phyloP scores from a whole-genome alignment of 1,284 basidiomycete genomes.

The Naganishia albida region DNA sequence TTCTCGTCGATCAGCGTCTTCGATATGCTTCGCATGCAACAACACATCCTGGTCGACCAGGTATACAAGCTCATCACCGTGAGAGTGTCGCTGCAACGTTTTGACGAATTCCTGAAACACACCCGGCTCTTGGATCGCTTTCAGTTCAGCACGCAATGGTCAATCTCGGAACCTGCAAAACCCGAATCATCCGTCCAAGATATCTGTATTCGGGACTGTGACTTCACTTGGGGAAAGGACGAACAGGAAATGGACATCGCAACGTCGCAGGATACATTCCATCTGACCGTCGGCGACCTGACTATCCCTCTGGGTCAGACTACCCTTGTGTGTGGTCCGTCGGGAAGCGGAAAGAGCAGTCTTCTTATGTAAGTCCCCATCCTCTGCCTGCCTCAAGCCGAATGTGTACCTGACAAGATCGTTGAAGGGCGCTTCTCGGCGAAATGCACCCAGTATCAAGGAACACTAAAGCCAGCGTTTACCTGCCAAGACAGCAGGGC shows the following conservation, averaged over 20 bases:
- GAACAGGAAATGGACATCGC: background rate
- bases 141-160: background rate
- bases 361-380: conserved; percentile 45
- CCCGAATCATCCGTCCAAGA: conserved; percentile 1
- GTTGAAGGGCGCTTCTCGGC: conserved; percentile 57
- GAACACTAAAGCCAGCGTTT: conserved; percentile 63
- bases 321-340: conserved; percentile 66
- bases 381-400: too few species aligned
- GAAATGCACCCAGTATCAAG: conserved; percentile 55
- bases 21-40: conserved; percentile 46
- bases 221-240: conserved; percentile 21
- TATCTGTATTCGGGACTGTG: conserved; percentile 9
- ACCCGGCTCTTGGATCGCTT: conserved; percentile 27
- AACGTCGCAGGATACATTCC: conserved; percentile 47
- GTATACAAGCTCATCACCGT: conserved; percentile 24
- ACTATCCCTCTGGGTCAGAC: conserved; percentile 61
- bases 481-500: conserved; percentile 66
- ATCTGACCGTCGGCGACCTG: conserved; percentile 59
- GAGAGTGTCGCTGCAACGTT: conserved; percentile 25
- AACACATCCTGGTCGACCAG: conserved; percentile 10
- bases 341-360: conserved; percentile 53
- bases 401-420: background rate
- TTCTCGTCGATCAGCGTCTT: conserved; percentile 53
- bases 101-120: conserved; percentile 12
- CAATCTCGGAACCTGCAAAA: background rate